Conservation (phyloP, 441 rosid species). For the Populus hybrid region DNA sequence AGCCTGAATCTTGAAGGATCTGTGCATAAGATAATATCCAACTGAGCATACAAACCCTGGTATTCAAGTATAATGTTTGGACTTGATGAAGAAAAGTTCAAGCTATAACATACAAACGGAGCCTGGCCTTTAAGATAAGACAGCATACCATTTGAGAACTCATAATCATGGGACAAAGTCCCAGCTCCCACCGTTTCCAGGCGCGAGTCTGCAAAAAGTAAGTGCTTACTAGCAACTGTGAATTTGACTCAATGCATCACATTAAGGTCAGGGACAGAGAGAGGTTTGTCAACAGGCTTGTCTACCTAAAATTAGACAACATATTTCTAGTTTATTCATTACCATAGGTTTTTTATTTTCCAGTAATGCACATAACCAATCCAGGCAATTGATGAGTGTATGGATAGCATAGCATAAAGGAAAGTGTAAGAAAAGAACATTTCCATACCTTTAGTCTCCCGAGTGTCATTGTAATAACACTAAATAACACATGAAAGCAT, state of each 20-base stretch:
- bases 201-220: constrained; percentile 60
- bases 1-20: too few relatives aligned
- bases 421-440: background rate
- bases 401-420: background rate
- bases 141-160: too few relatives aligned
- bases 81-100: background rate
- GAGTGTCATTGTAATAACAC: constrained; percentile 77
- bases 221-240: background rate
- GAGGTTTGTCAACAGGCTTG: background rate
- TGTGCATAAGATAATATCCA: too few relatives aligned
- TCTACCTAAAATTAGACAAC: background rate
- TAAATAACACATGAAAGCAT: constrained; percentile 69
- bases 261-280: background rate
- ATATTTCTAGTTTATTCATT: background rate
- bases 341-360: background rate
- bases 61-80: constrained; percentile 24
- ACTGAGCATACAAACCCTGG: too few relatives aligned
- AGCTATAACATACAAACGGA: constrained; percentile 9
- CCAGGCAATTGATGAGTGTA: background rate
- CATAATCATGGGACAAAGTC: too few relatives aligned
- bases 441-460: constrained; percentile 74
- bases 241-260: background rate
- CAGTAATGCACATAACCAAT: background rate
- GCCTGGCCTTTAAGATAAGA: constrained; percentile 22
- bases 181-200: constrained; percentile 2